Conservation (phyloP, 495 filamentous ascomycete genomes). For the Echria macrotheca region DNA sequence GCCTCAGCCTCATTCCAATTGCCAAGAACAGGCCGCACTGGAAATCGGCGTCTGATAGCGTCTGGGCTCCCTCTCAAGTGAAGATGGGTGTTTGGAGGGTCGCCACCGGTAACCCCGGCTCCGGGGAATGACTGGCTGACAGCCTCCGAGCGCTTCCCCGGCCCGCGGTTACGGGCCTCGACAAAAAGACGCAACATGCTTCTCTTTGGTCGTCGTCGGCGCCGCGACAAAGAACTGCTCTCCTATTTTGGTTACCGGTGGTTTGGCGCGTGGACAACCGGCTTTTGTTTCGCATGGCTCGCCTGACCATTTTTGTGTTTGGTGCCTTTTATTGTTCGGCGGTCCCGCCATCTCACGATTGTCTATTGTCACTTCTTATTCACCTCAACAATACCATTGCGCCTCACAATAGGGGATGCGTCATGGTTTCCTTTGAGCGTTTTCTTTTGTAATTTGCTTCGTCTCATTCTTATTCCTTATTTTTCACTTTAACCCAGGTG, state of each 20-base stretch:
- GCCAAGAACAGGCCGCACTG: no score
- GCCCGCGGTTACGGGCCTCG: slow-evolving; percentile 8
- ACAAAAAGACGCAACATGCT: slow-evolving; percentile 1
- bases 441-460: background rate
- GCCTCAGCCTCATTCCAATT: no score
- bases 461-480: background rate
- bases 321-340: background rate
- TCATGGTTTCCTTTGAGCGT: background rate
- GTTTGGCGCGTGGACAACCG: slow-evolving; percentile 5
- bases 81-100: background rate
- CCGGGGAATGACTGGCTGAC: slow-evolving; percentile 10
- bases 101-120: background rate
- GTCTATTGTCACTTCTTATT: background rate
- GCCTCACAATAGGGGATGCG: background rate
- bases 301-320: background rate
- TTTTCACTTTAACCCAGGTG: background rate
- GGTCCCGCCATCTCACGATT: background rate
- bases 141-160: slow-evolving; percentile 9
- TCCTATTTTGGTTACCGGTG: slow-evolving; percentile 1
- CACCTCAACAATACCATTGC: background rate
- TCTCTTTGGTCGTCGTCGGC: background rate
- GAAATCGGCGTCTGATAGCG: background rate
- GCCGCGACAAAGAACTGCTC: background rate
- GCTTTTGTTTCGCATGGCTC: background rate
- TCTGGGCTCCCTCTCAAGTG: background rate